Percentiles rank a stretch among this genome's conserved stretches.
phyloP scores from a whole-genome alignment of 2,329 filamentous ascomycete species.

The Neopestalotiopsis sp. region DNA sequence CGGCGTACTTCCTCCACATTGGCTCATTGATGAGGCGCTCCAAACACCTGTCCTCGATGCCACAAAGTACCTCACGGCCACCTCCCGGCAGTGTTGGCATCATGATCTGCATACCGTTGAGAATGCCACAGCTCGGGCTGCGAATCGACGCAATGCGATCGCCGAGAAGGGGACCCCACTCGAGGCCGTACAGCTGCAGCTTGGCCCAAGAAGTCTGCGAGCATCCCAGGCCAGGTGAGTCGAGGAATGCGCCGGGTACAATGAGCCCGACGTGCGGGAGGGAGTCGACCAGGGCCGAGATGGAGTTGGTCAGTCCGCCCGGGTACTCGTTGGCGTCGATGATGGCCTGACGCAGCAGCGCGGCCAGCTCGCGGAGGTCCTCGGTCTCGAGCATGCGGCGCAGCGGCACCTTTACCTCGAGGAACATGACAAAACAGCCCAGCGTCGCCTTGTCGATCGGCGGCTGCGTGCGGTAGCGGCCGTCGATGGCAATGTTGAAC shows the following conservation, averaged over 20 bases:
- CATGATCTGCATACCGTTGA: constrained; percentile 7
- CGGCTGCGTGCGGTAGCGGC: constrained; percentile 2
- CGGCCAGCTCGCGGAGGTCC: background rate
- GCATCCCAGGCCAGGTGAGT: background rate
- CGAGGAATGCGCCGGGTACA: background rate
- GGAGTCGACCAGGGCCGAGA: background rate
- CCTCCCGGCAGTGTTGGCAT: background rate
- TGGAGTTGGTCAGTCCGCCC: background rate
- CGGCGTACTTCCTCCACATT: background rate
- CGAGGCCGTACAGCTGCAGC: background rate
- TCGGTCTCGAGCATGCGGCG: background rate
- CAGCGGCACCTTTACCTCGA: background rate
- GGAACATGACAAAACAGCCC: constrained; percentile 4
- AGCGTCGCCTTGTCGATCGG: background rate
- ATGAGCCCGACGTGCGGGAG: background rate
- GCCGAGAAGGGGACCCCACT: background rate
- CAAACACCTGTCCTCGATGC: constrained; percentile 3
- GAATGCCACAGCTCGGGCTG: background rate
- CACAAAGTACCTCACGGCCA: background rate
- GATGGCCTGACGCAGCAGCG: background rate
- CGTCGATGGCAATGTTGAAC: constrained; percentile 6
- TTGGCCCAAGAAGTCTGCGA: constrained; percentile 7
- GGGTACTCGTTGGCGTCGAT: background rate
- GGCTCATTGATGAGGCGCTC: background rate
- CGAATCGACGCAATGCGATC: background rate